Evolutionary conservation across 2,329 filamentous ascomycete genomes (phyloP).

Genomic region (Fonsecaea erecta): DNA sequence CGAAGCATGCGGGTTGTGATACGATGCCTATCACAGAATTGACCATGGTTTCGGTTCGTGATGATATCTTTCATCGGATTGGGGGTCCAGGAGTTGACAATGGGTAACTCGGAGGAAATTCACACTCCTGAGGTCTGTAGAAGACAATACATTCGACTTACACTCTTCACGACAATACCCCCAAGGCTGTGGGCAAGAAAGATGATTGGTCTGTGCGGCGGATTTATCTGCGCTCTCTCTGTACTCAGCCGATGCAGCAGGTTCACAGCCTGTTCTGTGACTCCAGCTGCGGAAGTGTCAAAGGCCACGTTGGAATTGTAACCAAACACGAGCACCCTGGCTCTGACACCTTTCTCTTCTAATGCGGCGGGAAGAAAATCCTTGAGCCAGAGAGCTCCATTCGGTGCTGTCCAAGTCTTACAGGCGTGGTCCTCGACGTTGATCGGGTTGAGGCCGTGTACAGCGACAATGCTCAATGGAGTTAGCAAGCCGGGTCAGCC

Average conservation of each 20-base stretch:
- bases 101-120: neutral
- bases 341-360: slow-evolving; percentile 1
- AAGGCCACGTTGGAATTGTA: slow-evolving; percentile 41
- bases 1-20: no score
- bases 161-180: slow-evolving; percentile 42
- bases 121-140: slow-evolving; percentile 9
- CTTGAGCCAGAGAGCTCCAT: neutral
- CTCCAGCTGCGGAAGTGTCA: slow-evolving; percentile 35
- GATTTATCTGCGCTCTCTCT: slow-evolving; percentile 22
- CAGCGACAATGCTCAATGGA: neutral
- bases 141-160: slow-evolving; percentile 8
- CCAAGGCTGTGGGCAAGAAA: slow-evolving; percentile 28
- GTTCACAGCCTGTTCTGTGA: slow-evolving; percentile 35
- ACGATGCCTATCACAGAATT: no score
- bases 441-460: neutral
- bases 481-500: no score
- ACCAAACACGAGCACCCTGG: slow-evolving; percentile 39
- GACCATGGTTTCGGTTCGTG: no score
- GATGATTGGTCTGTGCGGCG: slow-evolving; percentile 34
- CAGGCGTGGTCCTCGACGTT: neutral
- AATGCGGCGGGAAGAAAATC: neutral
- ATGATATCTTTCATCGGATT: no score
- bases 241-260: slow-evolving; percentile 34
- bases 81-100: neutral
- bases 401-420: neutral